A percentile compares a stretch with the other conserved stretches of the same genome.
Evolutionary conservation across 345 rosid genomes (phyloP).

Genomic region (Carallia pectinifolia): DNA sequence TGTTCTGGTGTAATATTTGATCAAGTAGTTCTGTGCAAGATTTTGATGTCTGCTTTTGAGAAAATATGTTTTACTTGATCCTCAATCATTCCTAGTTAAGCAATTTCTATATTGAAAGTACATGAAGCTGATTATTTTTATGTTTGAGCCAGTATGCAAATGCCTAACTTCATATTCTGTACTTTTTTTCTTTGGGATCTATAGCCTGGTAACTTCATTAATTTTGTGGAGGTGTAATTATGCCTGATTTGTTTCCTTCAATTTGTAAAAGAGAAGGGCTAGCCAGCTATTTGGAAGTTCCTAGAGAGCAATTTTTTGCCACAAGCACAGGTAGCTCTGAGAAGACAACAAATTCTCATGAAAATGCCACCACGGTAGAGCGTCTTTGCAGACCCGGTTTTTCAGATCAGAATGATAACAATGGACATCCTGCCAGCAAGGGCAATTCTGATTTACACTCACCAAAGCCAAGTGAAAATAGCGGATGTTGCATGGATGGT

Average conservation of each 20-base stretch:
- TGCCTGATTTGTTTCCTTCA: neutral
- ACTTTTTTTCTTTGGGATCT: neutral
- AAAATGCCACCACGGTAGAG: neutral
- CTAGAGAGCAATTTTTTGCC: conserved; percentile 7
- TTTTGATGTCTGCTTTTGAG: too few relatives aligned
- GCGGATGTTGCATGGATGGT: conserved; percentile 6
- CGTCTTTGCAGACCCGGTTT: conserved; percentile 14
- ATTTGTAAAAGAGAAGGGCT: conserved; percentile 19
- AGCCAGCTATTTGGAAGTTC: conserved; percentile 11
- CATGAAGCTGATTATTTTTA: too few relatives aligned
- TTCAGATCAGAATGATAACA: neutral
- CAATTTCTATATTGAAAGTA: too few relatives aligned
- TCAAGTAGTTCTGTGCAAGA: too few relatives aligned
- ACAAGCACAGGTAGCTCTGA: neutral
- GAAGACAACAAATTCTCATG: conserved; percentile 14
- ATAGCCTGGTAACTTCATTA: neutral
- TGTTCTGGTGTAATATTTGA: too few relatives aligned
- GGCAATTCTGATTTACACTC: neutral
- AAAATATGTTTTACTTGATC: too few relatives aligned
- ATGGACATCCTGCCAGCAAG: neutral
- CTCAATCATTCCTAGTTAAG: too few relatives aligned
- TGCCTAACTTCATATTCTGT: neutral
- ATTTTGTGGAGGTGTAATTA: neutral
- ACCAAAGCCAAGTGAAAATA: conserved; percentile 14
- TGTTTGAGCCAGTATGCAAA: too few relatives aligned